These are phyloP conservation scores for Ilyonectria destructans DNA, from an alignment of 2,329 filamentous ascomycete genomes.

Conservation along the genomic window DNA sequence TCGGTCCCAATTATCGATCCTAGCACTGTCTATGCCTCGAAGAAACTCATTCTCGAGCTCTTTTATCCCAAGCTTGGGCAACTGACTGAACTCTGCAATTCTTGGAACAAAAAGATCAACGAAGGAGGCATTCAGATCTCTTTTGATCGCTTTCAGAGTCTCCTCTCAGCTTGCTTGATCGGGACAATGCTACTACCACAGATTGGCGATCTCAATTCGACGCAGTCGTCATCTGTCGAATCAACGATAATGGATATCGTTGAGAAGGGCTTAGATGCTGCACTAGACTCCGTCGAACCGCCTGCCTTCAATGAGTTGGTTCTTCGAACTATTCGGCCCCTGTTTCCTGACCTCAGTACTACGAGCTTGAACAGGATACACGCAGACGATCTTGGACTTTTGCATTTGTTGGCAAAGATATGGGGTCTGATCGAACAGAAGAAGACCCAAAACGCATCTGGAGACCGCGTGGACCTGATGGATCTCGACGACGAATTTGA, in stretches of 20 bases:
- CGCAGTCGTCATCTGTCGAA: constrained; percentile 66
- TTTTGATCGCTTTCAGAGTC: constrained; percentile 67
- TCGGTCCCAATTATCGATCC: constrained; percentile 50
- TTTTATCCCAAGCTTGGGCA: constrained; percentile 69
- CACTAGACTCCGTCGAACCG: constrained; percentile 63
- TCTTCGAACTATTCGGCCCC: constrained; percentile 62
- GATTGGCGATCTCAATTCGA: constrained; percentile 63
- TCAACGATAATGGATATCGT: constrained; percentile 59
- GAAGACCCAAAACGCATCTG: constrained; percentile 45
- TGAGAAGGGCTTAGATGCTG: constrained; percentile 59
- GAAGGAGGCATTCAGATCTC: constrained; percentile 68
- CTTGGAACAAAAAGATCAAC: constrained; percentile 63
- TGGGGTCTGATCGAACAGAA: constrained; percentile 48
- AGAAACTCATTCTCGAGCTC: constrained; percentile 69
- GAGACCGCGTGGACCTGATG: constrained; percentile 69
- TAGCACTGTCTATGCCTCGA: constrained; percentile 59
- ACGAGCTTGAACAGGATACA: constrained; percentile 57
- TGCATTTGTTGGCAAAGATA: constrained; percentile 62
- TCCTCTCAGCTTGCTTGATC: constrained; percentile 65
- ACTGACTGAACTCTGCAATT: constrained; percentile 62
- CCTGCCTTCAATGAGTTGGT: constrained; percentile 63
- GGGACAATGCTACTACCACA: constrained; percentile 65
- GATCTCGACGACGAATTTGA: constrained; percentile 78
- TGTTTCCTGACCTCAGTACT: constrained; percentile 63
- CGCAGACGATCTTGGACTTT: constrained; percentile 58